Evolutionary conservation across 1,139 yeast genomes (phyloP), one percentile per base, ranked within the genome.

Genomic region (Diutina mesorugosa): DNA sequence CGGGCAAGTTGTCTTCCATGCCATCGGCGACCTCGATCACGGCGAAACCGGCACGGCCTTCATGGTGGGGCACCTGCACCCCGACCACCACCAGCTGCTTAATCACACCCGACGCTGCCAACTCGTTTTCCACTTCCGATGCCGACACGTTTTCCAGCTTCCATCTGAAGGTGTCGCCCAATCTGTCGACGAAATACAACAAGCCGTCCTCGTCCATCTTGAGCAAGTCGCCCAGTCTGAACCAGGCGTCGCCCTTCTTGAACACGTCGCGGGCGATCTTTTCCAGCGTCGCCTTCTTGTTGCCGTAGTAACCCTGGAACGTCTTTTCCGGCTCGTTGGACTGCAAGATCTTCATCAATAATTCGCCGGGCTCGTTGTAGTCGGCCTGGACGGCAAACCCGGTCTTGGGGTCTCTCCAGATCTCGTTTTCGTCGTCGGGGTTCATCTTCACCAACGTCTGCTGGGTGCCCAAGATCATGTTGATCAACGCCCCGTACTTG

Each of bases 161-260:
- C 98, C 98, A 93, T 63, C 99, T 80, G 75, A 87, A 93, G 0
- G 98, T 91, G 67, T 93, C 99, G 47, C 99, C 99, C 66, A 91
- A 73, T 65, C 99, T 76, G 72, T 91, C 99, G 55, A 90, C 90
- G 69, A 93, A 93, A 70, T 87, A 90, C 65, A 87, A 75, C 63
- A 86, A 73, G 1, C 90, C 87, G 61, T 85, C 80, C 45, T 74
- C 74, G 67, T 90, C 97, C 67, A 77, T 73, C 63, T 75, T 81
- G 65, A 91, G 75, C 63, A 93, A 75, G 68, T 93, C 99, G 53
- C 97, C 98, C 47, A 89, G 80, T 66, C 97, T 79, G 65, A 87
- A 85, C 86, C 90, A 93, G 0, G 95, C 96, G 68, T 93, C 99
- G 35, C 97, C 97, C 66, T 86, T 81, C 59, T 73, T 78, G 70